These are phyloP conservation scores for Desmodesmus armatus DNA, from an alignment of 139 green algal genomes.

Conservation along the genomic window DNA sequence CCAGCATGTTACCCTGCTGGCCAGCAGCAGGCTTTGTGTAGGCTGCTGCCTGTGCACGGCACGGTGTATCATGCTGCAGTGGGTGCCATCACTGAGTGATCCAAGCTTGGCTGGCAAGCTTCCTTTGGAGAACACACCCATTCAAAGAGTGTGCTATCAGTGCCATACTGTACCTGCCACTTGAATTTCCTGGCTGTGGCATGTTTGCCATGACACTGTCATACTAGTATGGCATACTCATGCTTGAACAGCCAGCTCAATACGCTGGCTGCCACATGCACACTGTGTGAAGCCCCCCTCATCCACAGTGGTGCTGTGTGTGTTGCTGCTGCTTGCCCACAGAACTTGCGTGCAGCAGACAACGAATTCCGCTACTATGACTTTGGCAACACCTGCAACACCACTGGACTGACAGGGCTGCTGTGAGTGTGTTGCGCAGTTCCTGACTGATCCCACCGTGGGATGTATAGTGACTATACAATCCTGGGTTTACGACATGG, in stretches of 20 bases:
- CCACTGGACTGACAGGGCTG: constrained; percentile 1
- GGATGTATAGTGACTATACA: neutral
- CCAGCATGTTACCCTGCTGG: neutral
- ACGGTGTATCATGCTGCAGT: too few species aligned
- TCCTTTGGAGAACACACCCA: too few species aligned
- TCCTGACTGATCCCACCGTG: neutral
- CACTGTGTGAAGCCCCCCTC: neutral
- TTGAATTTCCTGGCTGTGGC: neutral
- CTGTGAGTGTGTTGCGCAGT: neutral
- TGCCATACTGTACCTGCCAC: neutral
- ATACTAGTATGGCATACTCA: neutral
- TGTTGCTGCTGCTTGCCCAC: neutral
- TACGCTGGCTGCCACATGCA: neutral
- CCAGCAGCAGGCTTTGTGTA: neutral
- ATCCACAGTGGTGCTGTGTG: neutral
- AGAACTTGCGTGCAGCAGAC: neutral
- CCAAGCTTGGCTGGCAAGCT: too few species aligned
- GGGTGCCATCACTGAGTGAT: too few species aligned
- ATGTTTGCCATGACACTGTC: neutral
- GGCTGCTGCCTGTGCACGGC: too few species aligned
- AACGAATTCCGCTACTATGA: constrained; percentile 31
- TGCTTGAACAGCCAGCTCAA: neutral
- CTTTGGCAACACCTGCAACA: constrained; percentile 35
- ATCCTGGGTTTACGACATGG: neutral
- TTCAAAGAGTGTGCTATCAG: neutral